These are phyloP conservation scores for Boletus fagicola DNA, from an alignment of 768 basidiomycete species.

Conservation along the genomic window DNA sequence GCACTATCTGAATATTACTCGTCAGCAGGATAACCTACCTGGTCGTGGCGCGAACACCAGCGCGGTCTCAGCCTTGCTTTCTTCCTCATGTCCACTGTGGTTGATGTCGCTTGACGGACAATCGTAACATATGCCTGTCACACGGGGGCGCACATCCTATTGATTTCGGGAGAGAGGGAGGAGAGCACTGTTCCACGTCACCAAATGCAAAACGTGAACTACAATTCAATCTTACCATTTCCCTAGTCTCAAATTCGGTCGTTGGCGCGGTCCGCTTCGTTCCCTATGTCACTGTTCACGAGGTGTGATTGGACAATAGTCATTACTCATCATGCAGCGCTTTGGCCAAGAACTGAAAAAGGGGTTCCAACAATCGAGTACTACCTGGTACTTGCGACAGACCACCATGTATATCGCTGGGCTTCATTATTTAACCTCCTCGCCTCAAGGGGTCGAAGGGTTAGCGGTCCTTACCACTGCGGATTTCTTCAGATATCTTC, in stretches of 20 bases:
- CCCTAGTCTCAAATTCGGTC: background rate
- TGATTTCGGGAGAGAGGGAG: background rate
- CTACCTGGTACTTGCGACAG: constrained; percentile 11
- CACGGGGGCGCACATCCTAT: background rate
- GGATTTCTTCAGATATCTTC: constrained; percentile 21
- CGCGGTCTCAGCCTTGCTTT: background rate
- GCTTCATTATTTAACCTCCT: constrained; percentile 12
- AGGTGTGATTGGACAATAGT: background rate
- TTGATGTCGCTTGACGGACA: background rate
- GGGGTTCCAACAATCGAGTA: constrained; percentile 8
- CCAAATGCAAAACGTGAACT: background rate
- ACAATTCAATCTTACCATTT: background rate
- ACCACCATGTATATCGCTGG: constrained; percentile 32
- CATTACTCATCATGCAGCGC: constrained; percentile 21
- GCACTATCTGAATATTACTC: background rate
- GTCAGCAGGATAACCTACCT: background rate
- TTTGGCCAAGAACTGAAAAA: constrained; percentile 13
- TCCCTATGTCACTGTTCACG: background rate
- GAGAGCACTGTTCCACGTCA: background rate
- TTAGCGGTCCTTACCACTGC: constrained; percentile 26
- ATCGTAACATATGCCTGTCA: background rate
- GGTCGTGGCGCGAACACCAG: background rate
- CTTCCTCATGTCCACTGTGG: background rate
- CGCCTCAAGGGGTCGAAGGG: constrained; percentile 22
- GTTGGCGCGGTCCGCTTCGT: background rate